Evolutionary conservation across 805 yeast genomes (phyloP), one percentile per base, ranked within the genome.

Genomic region (Zygoascus flipseniorum): DNA sequence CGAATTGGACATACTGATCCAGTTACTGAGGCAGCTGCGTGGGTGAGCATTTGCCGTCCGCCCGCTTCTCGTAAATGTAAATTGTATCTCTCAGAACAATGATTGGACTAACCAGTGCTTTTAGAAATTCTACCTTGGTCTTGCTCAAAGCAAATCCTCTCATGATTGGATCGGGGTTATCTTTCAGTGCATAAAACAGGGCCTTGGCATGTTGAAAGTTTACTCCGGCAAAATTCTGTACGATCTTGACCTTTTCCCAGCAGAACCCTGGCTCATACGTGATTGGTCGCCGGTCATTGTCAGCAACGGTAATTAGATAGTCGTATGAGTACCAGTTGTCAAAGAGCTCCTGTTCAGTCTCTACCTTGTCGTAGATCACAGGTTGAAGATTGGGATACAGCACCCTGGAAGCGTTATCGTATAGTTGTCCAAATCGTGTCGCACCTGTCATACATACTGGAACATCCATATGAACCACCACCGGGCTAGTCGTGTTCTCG

Each of bases 361-460:
- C 97, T 0, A 93, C 79, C 63, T 85, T 89, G 67, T 92, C 97
- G 63, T 88, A 92, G 20, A 52, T 58, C 46, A 67, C n/a, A 54
- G 46, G 43, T 11, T 20, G 48, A 8, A 45, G 43, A 8, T 37
- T 14, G 10, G 42, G 42, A 5, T 42, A 23, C 5, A 57, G 48
- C 43, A 68, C 60, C 2, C 44, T 20, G 8, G 48, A 39, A 10
- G 54, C 56, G 2, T 26, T 52, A 28, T 78, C 76, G 4, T 52
- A 58, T 18, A 85, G 59, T 62, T 89, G 84, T 0, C 83, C 83
- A 69, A 92, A 92, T 51, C 80, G 73, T 2, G 90, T 79, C 3
- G 82, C 83, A 8, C 98, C 98, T 0, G 92, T 81, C 93, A 88
- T 89, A 62, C 96, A 87, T 0, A 92, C 77, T 0, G 86, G 79